phyloP scores from a whole-genome alignment of 129 eudicot species.

The Saussurea involucrata region DNA sequence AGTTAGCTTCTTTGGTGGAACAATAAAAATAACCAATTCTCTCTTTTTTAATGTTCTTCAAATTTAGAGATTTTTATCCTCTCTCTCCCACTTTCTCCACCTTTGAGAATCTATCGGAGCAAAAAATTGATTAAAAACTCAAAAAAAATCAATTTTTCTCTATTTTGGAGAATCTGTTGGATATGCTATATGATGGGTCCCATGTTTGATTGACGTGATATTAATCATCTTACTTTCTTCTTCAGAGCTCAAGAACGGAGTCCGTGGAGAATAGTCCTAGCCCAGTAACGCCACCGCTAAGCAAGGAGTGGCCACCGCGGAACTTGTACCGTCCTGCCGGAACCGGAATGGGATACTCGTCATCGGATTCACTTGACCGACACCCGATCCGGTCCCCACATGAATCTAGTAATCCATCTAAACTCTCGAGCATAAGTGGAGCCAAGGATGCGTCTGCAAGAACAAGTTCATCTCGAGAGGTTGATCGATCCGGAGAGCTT shows the following conservation, averaged over 20 bases:
- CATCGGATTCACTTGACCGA: constrained; percentile 69
- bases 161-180: neutral
- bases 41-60: neutral
- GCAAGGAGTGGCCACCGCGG: constrained; percentile 54
- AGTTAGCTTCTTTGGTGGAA: no score
- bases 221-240: neutral
- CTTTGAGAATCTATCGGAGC: neutral
- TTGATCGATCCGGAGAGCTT: constrained; percentile 69
- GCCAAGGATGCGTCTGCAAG: constrained; percentile 75
- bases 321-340: constrained; percentile 40
- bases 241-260: constrained; percentile 51
- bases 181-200: neutral
- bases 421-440: constrained; percentile 71
- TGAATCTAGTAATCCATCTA: constrained; percentile 49
- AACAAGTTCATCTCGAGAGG: constrained; percentile 63
- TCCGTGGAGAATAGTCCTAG: constrained; percentile 66
- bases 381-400: constrained; percentile 34
- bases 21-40: no score
- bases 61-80: no score
- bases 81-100: neutral
- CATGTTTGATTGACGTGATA: neutral
- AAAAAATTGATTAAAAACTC: neutral
- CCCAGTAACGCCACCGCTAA: constrained; percentile 72
- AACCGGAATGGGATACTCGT: constrained; percentile 36
- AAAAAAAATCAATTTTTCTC: neutral